Conservation (phyloP, 2,329 filamentous ascomycete species). For the Neofusicoccum sp. region DNA sequence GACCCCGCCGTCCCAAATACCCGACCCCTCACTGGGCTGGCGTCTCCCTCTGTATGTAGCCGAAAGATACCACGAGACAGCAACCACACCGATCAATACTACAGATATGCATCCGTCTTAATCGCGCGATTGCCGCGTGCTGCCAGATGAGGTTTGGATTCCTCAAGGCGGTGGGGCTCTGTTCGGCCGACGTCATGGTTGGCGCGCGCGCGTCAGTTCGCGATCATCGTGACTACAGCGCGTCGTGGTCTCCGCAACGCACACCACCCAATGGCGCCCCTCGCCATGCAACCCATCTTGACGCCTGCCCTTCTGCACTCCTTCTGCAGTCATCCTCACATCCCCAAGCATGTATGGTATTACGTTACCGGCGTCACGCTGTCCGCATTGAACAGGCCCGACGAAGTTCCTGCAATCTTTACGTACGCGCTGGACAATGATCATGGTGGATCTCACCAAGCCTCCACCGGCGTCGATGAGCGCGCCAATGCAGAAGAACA, state of each 20-base stretch:
- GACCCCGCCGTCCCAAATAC: constrained; percentile 1
- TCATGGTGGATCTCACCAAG: constrained; percentile 19
- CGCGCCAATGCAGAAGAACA: constrained; percentile 44
- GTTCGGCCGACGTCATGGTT: constrained; percentile 1
- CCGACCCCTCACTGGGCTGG: not conserved
- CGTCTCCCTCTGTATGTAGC: constrained; percentile 10
- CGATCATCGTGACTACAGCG: not conserved
- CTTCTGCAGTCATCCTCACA: constrained; percentile 44
- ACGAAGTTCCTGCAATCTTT: constrained; percentile 52
- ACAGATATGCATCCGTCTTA: not conserved
- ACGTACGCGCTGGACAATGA: constrained; percentile 44
- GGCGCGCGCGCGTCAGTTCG: not conserved
- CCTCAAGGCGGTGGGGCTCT: not conserved
- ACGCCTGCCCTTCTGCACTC: constrained; percentile 48
- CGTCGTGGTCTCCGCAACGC: constrained; percentile 9
- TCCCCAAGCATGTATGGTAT: constrained; percentile 55
- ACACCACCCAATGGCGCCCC: constrained; percentile 15
- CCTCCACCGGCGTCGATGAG: not conserved
- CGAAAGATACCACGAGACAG: constrained; percentile 1
- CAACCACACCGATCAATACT: not conserved
- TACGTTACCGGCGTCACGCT: constrained; percentile 51
- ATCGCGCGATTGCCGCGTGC: no score
- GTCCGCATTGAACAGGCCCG: constrained; percentile 52
- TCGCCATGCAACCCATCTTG: constrained; percentile 33
- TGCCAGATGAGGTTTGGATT: no score